phyloP scores from a whole-genome alignment of 306 rosid genomes.

The Glycine soja region DNA sequence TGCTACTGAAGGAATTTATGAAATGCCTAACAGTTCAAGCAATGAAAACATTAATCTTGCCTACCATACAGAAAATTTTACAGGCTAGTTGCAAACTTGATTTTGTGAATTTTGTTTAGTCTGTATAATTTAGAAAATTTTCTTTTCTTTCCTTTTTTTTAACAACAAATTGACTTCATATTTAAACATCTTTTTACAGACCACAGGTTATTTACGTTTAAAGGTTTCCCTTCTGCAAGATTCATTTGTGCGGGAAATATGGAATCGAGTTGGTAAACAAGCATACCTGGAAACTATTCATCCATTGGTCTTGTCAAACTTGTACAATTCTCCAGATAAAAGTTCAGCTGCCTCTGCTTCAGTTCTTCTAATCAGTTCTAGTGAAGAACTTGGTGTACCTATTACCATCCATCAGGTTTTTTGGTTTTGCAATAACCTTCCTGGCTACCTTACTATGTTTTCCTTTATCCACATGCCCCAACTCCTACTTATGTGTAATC shows the following conservation, averaged over 20 bases:
- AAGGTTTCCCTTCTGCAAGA: constrained; percentile 95
- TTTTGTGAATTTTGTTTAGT: constrained; percentile 36
- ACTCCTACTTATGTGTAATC: constrained; percentile 35
- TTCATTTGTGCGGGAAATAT: constrained; percentile 88
- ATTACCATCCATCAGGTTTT: constrained; percentile 88
- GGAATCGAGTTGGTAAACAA: constrained; percentile 89
- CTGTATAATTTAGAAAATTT: background rate
- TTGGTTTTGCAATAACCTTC: constrained; percentile 34
- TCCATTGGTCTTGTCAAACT: constrained; percentile 83
- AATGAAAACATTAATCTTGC: constrained; percentile 77
- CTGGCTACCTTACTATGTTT: constrained; percentile 18
- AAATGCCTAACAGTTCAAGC: constrained; percentile 75
- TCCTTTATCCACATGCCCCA: constrained; percentile 32
- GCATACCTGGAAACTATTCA: constrained; percentile 82
- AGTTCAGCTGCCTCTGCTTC: constrained; percentile 92
- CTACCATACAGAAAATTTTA: constrained; percentile 86
- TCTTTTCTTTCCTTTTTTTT: background rate
- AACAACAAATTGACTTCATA: background rate
- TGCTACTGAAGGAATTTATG: constrained; percentile 78
- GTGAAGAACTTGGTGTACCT: constrained; percentile 96
- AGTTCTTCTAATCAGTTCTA: constrained; percentile 89
- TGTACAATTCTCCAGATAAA: constrained; percentile 73
- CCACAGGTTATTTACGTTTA: constrained; percentile 79
- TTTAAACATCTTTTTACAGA: constrained; percentile 63
- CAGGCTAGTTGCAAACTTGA: constrained; percentile 79